These are phyloP conservation scores for Globomyces pollinis-pini DNA, from an alignment of 192 early-diverging fungal species.

Conservation along the genomic window DNA sequence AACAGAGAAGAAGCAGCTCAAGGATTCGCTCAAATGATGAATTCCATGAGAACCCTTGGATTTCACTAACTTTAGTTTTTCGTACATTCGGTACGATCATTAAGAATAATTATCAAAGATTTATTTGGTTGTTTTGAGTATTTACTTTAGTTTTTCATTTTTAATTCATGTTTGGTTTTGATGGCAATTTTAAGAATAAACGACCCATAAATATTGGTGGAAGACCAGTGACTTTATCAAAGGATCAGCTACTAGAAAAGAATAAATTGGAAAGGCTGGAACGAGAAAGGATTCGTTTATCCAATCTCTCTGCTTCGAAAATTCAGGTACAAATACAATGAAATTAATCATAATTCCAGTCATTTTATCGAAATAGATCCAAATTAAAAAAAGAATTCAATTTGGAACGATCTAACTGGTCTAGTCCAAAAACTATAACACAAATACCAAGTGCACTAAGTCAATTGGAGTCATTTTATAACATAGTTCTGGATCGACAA, in stretches of 20 bases:
- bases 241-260: slow-evolving; percentile 53
- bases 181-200: slow-evolving; percentile 69
- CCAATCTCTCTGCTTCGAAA: slow-evolving; percentile 40
- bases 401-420: slow-evolving; percentile 29
- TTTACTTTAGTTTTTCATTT: too few relatives aligned
- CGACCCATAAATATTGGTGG: slow-evolving; percentile 76
- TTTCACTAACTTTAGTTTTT: too few relatives aligned
- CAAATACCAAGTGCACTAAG: not conserved
- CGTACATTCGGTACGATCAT: too few relatives aligned
- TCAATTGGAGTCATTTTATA: slow-evolving; percentile 37
- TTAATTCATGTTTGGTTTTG: too few relatives aligned
- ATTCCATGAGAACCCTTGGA: too few relatives aligned
- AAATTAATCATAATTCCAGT: slow-evolving; percentile 16
- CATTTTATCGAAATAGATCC: slow-evolving; percentile 55
- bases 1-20: too few relatives aligned
- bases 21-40: too few relatives aligned
- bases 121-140: too few relatives aligned
- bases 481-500: slow-evolving; percentile 12
- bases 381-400: slow-evolving; percentile 20
- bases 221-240: slow-evolving; percentile 53
- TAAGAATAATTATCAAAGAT: too few relatives aligned
- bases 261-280: slow-evolving; percentile 64
- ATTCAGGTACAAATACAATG: slow-evolving; percentile 58
- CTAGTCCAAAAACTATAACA: slow-evolving; percentile 12
- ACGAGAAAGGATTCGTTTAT: slow-evolving; percentile 62